Conservation (phyloP, 2,329 filamentous ascomycete genomes). For the Fusarium verticillioides region DNA sequence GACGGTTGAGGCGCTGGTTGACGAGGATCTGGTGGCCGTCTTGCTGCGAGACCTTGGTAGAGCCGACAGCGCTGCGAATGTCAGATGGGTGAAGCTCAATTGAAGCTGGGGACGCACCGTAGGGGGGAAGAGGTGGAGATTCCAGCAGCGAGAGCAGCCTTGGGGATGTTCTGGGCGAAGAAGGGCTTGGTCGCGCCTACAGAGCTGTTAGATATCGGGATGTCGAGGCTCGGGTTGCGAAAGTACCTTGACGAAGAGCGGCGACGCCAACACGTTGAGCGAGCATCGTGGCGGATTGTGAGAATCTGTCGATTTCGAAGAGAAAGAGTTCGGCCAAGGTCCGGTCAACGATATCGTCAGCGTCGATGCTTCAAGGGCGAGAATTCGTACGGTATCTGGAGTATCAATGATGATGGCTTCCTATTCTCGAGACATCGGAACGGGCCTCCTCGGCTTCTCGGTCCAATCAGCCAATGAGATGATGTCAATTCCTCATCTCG, state of each 20-base stretch:
- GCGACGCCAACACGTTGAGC: constrained; percentile 67
- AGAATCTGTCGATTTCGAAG: constrained; percentile 7
- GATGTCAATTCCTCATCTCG: constrained; percentile 52
- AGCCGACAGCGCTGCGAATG: constrained; percentile 51
- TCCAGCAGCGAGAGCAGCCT: constrained; percentile 56
- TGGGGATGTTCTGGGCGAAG: constrained; percentile 60
- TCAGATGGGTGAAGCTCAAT: background rate
- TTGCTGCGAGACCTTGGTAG: constrained; percentile 64
- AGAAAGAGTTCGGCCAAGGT: constrained; percentile 15
- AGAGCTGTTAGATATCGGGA: constrained; percentile 8
- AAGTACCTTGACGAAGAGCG: constrained; percentile 67
- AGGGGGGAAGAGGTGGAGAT: constrained; percentile 55
- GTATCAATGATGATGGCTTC: constrained; percentile 40
- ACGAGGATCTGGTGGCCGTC: constrained; percentile 75
- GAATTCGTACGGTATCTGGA: constrained; percentile 1
- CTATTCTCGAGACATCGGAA: constrained; percentile 36
- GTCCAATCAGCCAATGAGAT: constrained; percentile 55
- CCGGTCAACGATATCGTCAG: constrained; percentile 37
- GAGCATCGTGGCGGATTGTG: constrained; percentile 58
- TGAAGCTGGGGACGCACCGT: constrained; percentile 54
- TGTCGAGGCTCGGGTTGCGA: constrained; percentile 27
- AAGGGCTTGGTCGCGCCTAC: constrained; percentile 59
- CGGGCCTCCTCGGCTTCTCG: constrained; percentile 56
- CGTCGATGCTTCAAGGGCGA: constrained; percentile 34
- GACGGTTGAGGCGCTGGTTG: constrained; percentile 82